These are phyloP conservation scores for Mortierella claussenii DNA, from an alignment of 192 early-diverging fungal genomes.

Conservation along the genomic window DNA sequence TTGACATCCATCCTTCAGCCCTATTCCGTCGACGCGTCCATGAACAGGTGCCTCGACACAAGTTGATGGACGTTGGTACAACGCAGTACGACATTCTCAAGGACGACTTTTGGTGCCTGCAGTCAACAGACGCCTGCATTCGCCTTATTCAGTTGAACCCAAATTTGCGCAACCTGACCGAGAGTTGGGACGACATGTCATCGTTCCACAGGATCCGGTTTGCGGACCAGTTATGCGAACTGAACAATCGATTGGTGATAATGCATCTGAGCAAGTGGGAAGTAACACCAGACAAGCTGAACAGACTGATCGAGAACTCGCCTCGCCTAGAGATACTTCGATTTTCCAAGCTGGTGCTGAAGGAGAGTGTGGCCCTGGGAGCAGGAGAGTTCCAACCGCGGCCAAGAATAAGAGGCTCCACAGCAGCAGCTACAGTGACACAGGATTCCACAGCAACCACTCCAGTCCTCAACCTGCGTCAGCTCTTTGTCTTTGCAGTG, in stretches of 20 bases:
- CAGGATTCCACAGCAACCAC: background rate
- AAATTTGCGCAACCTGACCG: conserved; percentile 16
- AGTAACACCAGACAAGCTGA: conserved; percentile 10
- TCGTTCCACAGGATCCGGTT: conserved; percentile 32
- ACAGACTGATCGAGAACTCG: conserved; percentile 18
- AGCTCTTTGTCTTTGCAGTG: conserved; percentile 23
- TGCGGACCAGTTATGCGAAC: conserved; percentile 12
- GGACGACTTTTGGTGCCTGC: conserved; percentile 40
- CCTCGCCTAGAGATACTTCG: conserved; percentile 3
- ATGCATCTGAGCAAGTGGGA: conserved; percentile 38
- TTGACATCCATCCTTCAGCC: conserved; percentile 36
- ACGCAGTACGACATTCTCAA: conserved; percentile 18
- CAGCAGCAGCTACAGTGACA: background rate
- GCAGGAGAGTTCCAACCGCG: background rate
- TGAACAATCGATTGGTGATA: background rate
- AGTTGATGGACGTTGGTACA: conserved; percentile 5
- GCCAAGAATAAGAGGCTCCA: background rate
- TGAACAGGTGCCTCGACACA: conserved; percentile 20
- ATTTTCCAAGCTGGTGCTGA: conserved; percentile 27
- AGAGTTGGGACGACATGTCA: conserved; percentile 38
- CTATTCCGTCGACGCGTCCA: conserved; percentile 23
- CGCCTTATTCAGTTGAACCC: conserved; percentile 22
- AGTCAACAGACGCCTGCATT: conserved; percentile 35
- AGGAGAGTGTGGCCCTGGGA: conserved; percentile 6
- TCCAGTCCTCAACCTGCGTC: conserved; percentile 9